These are phyloP conservation scores for Musa schizocarpa DNA, from an alignment of 176 grass and related monocot genomes.

Conservation along the genomic window DNA sequence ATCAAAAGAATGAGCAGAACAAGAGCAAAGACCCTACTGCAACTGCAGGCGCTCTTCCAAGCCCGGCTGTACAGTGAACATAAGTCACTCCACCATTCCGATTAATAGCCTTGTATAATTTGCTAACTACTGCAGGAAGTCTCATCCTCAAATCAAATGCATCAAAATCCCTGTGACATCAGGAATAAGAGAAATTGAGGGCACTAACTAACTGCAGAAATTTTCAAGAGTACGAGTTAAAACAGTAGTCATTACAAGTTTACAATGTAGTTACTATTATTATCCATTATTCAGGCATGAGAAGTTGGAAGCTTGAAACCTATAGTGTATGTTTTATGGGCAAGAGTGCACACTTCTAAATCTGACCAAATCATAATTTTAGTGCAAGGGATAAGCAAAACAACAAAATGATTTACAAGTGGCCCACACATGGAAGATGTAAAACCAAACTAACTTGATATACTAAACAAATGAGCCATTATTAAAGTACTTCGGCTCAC, in stretches of 20 bases:
- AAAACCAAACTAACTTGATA: background rate
- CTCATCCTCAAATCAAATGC: constrained; percentile 94
- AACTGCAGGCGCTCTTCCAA: constrained; percentile 91
- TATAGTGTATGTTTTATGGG: no score
- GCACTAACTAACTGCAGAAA: background rate
- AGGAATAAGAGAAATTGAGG: constrained; percentile 11
- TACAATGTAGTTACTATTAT: background rate
- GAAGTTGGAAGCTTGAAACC: background rate
- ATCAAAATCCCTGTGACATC: constrained; percentile 90
- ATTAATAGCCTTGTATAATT: constrained; percentile 67
- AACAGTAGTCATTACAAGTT: background rate
- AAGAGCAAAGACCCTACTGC: constrained; percentile 38
- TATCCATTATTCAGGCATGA: background rate
- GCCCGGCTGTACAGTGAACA: constrained; percentile 96
- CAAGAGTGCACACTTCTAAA: no score
- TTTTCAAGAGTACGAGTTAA: background rate
- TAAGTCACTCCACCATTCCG: constrained; percentile 78
- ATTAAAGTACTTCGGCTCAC: constrained; percentile 19
- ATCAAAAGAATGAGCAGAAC: background rate
- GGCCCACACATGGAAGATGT: no score
- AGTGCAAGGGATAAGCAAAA: no score
- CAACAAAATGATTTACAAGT: no score
- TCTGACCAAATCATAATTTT: no score
- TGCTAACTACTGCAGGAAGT: constrained; percentile 89
- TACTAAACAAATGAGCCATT: background rate